These are phyloP conservation scores for Austroboletus novae-zelandiae DNA, from an alignment of 1,284 basidiomycete genomes.

Conservation along the genomic window DNA sequence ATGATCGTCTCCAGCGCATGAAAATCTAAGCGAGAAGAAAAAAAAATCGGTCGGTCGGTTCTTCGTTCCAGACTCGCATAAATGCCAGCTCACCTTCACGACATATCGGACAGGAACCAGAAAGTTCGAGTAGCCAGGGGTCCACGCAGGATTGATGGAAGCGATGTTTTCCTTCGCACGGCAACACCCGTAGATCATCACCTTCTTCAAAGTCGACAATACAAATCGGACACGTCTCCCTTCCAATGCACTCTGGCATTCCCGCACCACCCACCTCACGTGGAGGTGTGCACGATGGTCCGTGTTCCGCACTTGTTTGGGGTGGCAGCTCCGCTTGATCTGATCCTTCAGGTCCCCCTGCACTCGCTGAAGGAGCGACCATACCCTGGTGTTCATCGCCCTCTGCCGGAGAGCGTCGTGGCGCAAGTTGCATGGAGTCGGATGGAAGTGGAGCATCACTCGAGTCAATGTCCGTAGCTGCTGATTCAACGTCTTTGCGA, in stretches of 20 bases:
- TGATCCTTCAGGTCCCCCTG: constrained; percentile 1
- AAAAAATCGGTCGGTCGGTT: constrained; percentile 5
- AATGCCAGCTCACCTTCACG: constrained; percentile 64
- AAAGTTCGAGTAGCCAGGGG: constrained; percentile 87
- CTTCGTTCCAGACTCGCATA: neutral
- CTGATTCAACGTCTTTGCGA: constrained; percentile 36
- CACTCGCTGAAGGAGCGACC: neutral
- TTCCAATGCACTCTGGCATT: constrained; percentile 65
- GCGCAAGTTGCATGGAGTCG: constrained; percentile 13
- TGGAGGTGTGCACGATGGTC: constrained; percentile 1
- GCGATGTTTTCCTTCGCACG: constrained; percentile 84
- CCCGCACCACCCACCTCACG: constrained; percentile 35
- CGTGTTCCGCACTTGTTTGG: constrained; percentile 4
- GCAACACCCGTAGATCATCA: constrained; percentile 84
- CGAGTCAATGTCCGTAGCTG: neutral
- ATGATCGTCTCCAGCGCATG: constrained; percentile 49
- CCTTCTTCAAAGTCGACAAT: constrained; percentile 91
- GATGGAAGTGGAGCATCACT: neutral
- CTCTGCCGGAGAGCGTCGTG: constrained; percentile 1
- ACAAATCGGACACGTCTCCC: constrained; percentile 91
- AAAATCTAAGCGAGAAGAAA: constrained; percentile 38
- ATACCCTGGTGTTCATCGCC: neutral
- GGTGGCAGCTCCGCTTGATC: constrained; percentile 5
- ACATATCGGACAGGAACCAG: constrained; percentile 87
- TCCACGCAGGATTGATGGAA: constrained; percentile 86